A percentile compares a stretch with the other conserved stretches of the same genome.
Conservation (phyloP, 2,329 filamentous ascomycete genomes). For the Purpureocillium lavendulum region DNA sequence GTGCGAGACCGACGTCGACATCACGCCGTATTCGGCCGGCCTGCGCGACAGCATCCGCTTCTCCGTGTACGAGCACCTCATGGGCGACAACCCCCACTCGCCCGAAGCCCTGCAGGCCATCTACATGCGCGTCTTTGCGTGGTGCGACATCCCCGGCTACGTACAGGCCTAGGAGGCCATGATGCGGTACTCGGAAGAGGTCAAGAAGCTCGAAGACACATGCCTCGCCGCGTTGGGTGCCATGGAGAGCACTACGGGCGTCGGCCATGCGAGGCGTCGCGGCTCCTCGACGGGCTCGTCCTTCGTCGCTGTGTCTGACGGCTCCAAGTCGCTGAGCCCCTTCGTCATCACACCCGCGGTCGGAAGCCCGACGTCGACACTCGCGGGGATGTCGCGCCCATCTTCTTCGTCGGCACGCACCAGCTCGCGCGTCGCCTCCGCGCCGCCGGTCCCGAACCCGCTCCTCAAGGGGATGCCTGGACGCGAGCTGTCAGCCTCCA, state of each 20-base stretch:
- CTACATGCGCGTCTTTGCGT: conserved; percentile 20
- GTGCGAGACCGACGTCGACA: conserved; percentile 13
- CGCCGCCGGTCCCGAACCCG: conserved; percentile 29
- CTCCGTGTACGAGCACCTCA: conserved; percentile 23
- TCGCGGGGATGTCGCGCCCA: conserved; percentile 2
- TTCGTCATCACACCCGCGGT: not conserved
- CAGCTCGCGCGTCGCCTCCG: conserved; percentile 4
- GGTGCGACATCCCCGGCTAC: conserved; percentile 23
- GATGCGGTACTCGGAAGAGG: conserved; percentile 21
- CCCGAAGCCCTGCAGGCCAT: conserved; percentile 14
- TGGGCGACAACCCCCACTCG: conserved; percentile 14
- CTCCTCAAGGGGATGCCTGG: conserved; percentile 28
- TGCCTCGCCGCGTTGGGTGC: conserved; percentile 16
- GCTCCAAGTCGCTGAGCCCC: conserved; percentile 5
- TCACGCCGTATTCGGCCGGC: conserved; percentile 19
- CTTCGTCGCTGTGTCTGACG: conserved; percentile 5
- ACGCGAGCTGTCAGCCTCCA: conserved; percentile 27
- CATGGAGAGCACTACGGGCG: conserved; percentile 7
- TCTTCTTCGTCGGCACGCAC: conserved; percentile 3
- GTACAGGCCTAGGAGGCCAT: conserved; percentile 17
- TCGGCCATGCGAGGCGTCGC: not conserved
- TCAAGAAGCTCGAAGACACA: conserved; percentile 23
- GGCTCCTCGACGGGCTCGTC: conserved; percentile 5
- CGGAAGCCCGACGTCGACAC: conserved; percentile 1
- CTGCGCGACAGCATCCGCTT: conserved; percentile 27